Evolutionary conservation across 345 rosid genomes (phyloP).

Genomic region (Eucalyptus coolabah): DNA sequence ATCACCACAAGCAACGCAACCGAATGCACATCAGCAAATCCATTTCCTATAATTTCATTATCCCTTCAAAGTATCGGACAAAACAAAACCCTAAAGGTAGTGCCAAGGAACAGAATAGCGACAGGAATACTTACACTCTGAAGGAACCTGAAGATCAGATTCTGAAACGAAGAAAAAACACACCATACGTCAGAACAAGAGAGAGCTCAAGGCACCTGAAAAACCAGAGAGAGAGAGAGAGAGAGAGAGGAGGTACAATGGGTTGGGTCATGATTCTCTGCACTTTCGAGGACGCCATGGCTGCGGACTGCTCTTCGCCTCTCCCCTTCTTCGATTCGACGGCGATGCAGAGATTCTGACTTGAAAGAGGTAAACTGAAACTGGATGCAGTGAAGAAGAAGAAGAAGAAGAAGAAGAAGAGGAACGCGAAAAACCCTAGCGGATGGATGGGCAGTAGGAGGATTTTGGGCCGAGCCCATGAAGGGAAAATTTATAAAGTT

Average conservation of each 20-base stretch:
- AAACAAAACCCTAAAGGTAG: background rate
- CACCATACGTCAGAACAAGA: background rate
- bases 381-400: background rate
- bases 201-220: background rate
- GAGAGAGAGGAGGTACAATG: slow-evolving; percentile 11
- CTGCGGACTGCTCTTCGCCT: background rate
- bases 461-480: background rate
- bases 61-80: background rate
- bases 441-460: background rate
- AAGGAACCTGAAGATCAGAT: slow-evolving; percentile 91
- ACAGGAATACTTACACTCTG: slow-evolving; percentile 53
- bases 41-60: background rate
- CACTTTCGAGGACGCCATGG: slow-evolving; percentile 51
- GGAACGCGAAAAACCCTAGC: background rate
- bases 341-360: background rate
- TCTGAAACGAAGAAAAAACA: slow-evolving; percentile 19
- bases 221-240: background rate
- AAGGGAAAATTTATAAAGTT: background rate
- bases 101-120: background rate
- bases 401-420: background rate
- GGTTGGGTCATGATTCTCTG: slow-evolving; percentile 57
- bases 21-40: background rate
- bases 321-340: background rate
- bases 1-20: background rate
- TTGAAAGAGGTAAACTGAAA: background rate